Evolutionary conservation across 176 grass and related monocot species (phyloP).

Genomic region (Microstegium vimineum): DNA sequence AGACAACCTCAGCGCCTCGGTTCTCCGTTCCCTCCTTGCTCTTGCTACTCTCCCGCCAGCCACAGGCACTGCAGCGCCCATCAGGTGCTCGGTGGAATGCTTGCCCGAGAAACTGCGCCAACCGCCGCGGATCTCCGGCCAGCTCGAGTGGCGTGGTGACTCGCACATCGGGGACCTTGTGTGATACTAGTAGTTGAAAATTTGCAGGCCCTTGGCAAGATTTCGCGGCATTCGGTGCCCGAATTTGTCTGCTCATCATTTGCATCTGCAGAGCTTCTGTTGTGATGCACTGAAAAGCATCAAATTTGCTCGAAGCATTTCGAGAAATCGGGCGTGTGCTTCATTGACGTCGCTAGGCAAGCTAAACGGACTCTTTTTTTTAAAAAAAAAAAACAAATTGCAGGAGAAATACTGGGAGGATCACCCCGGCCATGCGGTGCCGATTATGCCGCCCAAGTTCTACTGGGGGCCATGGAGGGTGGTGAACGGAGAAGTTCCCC

Average conservation of each 20-base stretch:
- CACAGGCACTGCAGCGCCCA: neutral
- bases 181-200: neutral
- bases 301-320: neutral
- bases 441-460: constrained; percentile 92
- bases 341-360: neutral
- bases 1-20: neutral
- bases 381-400: no score
- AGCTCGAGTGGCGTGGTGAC: neutral
- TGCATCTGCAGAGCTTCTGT: neutral
- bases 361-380: neutral
- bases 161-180: neutral
- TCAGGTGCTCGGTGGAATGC: constrained; percentile 36
- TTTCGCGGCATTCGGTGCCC: neutral
- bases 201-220: neutral
- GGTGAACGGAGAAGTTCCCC: constrained; percentile 63
- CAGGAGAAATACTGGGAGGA: constrained; percentile 98
- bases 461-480: constrained; percentile 98
- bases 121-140: neutral
- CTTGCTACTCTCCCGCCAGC: neutral
- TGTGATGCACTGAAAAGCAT: neutral
- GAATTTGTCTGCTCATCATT: neutral
- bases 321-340: no score
- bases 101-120: neutral
- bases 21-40: neutral
- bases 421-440: constrained; percentile 82